Evolutionary conservation across 2,329 filamentous ascomycete species (phyloP).

Genomic region (Arthroderma sp.): DNA sequence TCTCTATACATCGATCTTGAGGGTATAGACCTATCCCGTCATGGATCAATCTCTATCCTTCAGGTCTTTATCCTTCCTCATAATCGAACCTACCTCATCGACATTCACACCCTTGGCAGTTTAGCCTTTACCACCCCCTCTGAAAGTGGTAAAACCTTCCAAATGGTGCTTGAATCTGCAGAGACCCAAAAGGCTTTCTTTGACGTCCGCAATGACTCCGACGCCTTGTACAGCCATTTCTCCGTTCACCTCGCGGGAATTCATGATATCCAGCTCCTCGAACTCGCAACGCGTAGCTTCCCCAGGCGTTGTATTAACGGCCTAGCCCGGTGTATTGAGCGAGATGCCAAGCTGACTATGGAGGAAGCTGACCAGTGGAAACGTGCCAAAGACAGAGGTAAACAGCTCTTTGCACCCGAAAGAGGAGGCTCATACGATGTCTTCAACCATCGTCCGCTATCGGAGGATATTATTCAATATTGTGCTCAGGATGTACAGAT

Average conservation of each 20-base stretch:
- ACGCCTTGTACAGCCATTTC: slow-evolving; percentile 39
- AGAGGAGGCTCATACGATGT: slow-evolving; percentile 34
- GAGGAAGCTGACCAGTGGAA: slow-evolving; percentile 12
- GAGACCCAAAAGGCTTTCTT: slow-evolving; percentile 41
- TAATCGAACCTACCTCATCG: slow-evolving; percentile 31
- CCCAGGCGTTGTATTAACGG: slow-evolving; percentile 19
- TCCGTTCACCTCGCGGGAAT: slow-evolving; percentile 32
- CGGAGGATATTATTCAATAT: slow-evolving; percentile 17
- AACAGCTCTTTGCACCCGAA: slow-evolving; percentile 28
- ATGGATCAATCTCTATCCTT: slow-evolving; percentile 35
- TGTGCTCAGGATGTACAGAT: slow-evolving; percentile 6
- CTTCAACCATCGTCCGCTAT: slow-evolving; percentile 36
- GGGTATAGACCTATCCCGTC: slow-evolving; percentile 30
- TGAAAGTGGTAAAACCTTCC: slow-evolving; percentile 15
- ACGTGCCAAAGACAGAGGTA: slow-evolving; percentile 16
- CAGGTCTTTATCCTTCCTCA: slow-evolving; percentile 23
- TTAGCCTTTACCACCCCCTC: slow-evolving; percentile 27
- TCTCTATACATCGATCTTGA: slow-evolving; percentile 38
- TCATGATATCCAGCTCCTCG: slow-evolving; percentile 45
- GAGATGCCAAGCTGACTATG: slow-evolving; percentile 11
- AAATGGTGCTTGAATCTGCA: slow-evolving; percentile 33
- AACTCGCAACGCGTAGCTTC: slow-evolving; percentile 27
- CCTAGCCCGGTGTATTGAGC: slow-evolving; percentile 28
- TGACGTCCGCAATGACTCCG: slow-evolving; percentile 47
- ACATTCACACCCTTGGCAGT: slow-evolving; percentile 28